phyloP scores from a whole-genome alignment of 495 filamentous ascomycete genomes.

The Platismatia glauca region DNA sequence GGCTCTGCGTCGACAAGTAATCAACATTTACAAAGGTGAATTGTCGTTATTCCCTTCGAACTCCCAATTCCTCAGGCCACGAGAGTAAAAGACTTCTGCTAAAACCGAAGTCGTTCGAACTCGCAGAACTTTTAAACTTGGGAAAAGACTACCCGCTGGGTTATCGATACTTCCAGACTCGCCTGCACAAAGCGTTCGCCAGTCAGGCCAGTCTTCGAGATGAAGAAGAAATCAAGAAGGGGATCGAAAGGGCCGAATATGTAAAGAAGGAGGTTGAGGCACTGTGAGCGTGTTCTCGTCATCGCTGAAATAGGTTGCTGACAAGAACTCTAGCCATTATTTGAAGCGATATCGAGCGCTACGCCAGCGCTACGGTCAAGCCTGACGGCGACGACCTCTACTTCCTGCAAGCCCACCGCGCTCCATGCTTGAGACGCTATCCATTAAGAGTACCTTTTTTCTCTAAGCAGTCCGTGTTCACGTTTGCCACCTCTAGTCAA shows the following conservation, averaged over 20 bases:
- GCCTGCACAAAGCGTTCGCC: slow-evolving; percentile 78
- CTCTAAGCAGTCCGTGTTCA: slow-evolving; percentile 76
- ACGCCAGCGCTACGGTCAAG: slow-evolving; percentile 47
- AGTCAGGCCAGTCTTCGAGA: slow-evolving; percentile 60
- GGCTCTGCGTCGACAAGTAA: slow-evolving; percentile 67
- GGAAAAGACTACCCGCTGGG: slow-evolving; percentile 84
- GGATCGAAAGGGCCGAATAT: slow-evolving; percentile 70
- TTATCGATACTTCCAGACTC: slow-evolving; percentile 69
- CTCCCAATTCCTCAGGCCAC: background rate
- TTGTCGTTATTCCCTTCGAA: background rate
- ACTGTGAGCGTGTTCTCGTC: slow-evolving; percentile 52
- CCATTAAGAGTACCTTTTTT: slow-evolving; percentile 70
- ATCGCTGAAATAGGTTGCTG: slow-evolving; percentile 17
- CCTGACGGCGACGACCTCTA: slow-evolving; percentile 13
- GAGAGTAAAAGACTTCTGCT: slow-evolving; percentile 7
- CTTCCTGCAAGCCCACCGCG: slow-evolving; percentile 83
- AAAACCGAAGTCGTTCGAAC: slow-evolving; percentile 6
- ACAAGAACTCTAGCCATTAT: slow-evolving; percentile 60
- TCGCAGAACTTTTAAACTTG: slow-evolving; percentile 69
- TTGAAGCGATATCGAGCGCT: slow-evolving; percentile 88
- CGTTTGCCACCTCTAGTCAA: slow-evolving; percentile 81
- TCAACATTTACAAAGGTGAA: slow-evolving; percentile 83
- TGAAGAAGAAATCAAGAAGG: slow-evolving; percentile 63
- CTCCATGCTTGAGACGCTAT: slow-evolving; percentile 86
- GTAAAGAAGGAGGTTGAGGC: slow-evolving; percentile 95